phyloP scores from a whole-genome alignment of 2,329 filamentous ascomycete genomes.

The Colletotrichum agaves region DNA sequence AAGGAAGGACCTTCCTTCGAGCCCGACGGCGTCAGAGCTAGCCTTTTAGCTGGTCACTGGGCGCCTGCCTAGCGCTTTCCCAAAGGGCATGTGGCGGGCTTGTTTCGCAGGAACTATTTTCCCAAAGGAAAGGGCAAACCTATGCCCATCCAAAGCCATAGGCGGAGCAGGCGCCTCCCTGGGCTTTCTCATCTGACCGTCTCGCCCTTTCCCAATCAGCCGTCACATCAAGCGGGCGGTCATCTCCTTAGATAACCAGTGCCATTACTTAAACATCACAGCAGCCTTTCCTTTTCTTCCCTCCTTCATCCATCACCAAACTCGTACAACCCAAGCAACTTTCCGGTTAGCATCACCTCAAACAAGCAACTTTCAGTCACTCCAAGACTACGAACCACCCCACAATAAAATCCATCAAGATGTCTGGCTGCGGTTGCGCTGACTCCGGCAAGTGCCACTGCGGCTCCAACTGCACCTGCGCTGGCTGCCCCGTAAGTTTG shows the following conservation, averaged over 20 bases:
- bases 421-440: constrained; percentile 56
- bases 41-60: neutral
- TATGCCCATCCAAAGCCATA: neutral
- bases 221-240: neutral
- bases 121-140: too few relatives aligned
- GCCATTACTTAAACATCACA: constrained; percentile 21
- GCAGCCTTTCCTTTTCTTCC: neutral
- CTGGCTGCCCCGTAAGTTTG: constrained; percentile 55
- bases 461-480: constrained; percentile 55
- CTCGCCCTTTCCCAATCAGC: neutral
- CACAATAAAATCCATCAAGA: constrained; percentile 45
- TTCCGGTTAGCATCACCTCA: neutral
- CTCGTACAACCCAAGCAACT: constrained; percentile 1
- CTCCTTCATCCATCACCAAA: constrained; percentile 9
- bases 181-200: neutral
- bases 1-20: constrained; percentile 13
- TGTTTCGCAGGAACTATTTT: constrained; percentile 5
- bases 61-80: constrained; percentile 16
- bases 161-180: neutral
- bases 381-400: neutral
- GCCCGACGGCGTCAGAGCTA: constrained; percentile 13
- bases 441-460: constrained; percentile 54
- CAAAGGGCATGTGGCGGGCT: constrained; percentile 16
- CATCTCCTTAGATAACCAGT: constrained; percentile 31
- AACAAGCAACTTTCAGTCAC: neutral